phyloP scores from a whole-genome alignment of 208 protist species.

The Crithidia expoeki region DNA sequence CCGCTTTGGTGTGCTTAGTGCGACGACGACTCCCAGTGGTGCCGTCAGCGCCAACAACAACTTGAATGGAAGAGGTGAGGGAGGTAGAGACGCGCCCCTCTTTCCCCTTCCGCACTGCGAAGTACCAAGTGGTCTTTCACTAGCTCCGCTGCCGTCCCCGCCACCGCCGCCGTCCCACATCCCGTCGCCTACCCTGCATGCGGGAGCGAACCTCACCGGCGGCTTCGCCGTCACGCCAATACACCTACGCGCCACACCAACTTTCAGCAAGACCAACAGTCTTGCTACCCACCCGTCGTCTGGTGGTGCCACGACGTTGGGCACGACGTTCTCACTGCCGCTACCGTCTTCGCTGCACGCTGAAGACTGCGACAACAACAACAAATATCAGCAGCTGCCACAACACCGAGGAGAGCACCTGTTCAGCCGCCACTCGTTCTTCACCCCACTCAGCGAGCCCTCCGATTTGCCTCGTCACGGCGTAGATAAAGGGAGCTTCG shows the following conservation, averaged over 20 bases:
- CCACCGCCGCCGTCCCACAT: conserved; percentile 21
- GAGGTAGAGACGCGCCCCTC: too few relatives aligned
- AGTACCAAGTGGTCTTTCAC: background rate
- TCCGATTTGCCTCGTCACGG: background rate
- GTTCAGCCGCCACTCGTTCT: background rate
- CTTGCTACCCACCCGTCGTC: background rate
- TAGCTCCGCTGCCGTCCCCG: background rate
- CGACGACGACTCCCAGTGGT: background rate
- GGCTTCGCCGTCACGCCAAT: conserved; percentile 9
- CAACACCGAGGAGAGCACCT: background rate
- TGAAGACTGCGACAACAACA: background rate
- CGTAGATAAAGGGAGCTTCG: background rate
- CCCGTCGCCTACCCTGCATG: conserved; percentile 9
- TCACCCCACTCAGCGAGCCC: conserved; percentile 2
- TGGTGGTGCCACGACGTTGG: background rate
- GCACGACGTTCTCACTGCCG: background rate
- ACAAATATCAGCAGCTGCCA: background rate
- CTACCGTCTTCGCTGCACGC: background rate
- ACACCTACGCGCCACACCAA: background rate
- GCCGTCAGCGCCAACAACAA: background rate
- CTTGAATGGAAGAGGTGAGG: background rate
- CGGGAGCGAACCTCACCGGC: background rate
- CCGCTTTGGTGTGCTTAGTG: background rate
- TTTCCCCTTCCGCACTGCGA: too few relatives aligned
- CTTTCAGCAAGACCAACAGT: background rate